These are phyloP conservation scores for Kwoniella newhampshirensis DNA, from an alignment of 768 basidiomycete genomes.

Conservation along the genomic window DNA sequence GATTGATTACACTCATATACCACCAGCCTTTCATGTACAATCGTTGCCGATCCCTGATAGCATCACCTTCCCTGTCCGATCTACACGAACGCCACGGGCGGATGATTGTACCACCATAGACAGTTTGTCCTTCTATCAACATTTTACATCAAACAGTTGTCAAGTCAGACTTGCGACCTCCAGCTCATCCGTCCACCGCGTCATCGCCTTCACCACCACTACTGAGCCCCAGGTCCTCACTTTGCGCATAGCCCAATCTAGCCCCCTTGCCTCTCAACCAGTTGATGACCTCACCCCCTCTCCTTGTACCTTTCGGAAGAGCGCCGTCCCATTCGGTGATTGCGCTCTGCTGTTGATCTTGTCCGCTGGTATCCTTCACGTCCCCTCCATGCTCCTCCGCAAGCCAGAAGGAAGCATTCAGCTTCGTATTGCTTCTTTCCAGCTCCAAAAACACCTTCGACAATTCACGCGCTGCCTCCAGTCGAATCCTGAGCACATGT, in stretches of 20 bases:
- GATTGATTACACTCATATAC: no score
- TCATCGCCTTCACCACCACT: constrained; percentile 38
- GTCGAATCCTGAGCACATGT: constrained; percentile 82
- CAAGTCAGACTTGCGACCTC: background rate
- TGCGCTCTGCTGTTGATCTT: constrained; percentile 53
- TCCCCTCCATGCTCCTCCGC: constrained; percentile 41
- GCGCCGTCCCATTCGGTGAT: constrained; percentile 47
- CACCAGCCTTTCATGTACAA: no score
- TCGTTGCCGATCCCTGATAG: background rate
- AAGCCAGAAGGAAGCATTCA: constrained; percentile 54
- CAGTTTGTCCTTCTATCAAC: no score
- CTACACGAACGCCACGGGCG: no score
- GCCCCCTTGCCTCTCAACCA: constrained; percentile 73
- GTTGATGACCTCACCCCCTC: constrained; percentile 67
- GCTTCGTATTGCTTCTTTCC: constrained; percentile 49
- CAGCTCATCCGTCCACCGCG: constrained; percentile 1
- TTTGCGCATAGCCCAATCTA: constrained; percentile 61
- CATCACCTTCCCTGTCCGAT: no score
- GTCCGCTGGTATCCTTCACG: constrained; percentile 26
- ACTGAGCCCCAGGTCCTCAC: constrained; percentile 61
- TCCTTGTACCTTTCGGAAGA: constrained; percentile 55
- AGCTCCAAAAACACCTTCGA: constrained; percentile 70
- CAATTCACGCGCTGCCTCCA: constrained; percentile 74
- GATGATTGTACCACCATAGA: no score
- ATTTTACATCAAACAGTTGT: background rate